Percentiles rank a stretch among this genome's conserved stretches.
These are phyloP conservation scores for Pseudozyma tsukubaensis DNA, from an alignment of 1,284 basidiomycete genomes.

Conservation along the genomic window DNA sequence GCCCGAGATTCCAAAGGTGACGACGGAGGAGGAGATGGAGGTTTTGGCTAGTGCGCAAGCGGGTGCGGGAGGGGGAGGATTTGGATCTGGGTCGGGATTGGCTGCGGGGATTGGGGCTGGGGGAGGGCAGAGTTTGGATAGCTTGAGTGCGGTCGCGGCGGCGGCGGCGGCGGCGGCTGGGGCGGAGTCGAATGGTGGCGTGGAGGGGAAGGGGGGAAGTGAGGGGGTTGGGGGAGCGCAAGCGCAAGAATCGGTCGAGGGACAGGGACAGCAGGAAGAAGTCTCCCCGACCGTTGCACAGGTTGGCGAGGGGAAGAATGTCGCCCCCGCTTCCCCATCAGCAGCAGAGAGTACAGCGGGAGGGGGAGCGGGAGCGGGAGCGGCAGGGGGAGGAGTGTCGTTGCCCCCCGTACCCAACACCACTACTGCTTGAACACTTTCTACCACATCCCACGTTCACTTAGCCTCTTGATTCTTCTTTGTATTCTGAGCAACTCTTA, in stretches of 20 bases:
- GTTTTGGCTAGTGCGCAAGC: constrained; percentile 9
- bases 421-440: background rate
- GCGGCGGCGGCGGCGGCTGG: constrained; percentile 49
- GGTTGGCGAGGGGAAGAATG: too few species aligned
- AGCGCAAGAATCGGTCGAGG: background rate
- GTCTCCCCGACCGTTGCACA: background rate
- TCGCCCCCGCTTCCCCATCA: background rate
- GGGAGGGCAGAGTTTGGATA: constrained; percentile 49
- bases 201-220: background rate
- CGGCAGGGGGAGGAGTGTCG: background rate
- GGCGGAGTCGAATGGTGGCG: background rate
- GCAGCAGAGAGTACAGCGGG: background rate
- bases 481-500: background rate
- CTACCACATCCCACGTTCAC: background rate
- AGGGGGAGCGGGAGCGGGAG: too few species aligned
- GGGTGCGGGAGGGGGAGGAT: background rate
- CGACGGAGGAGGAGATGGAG: constrained; percentile 33
- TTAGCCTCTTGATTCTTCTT: background rate
- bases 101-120: background rate
- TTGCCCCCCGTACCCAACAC: constrained; percentile 1
- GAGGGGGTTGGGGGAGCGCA: background rate
- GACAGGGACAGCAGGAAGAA: background rate
- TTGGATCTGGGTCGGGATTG: background rate
- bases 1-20: constrained; percentile 30
- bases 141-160: constrained; percentile 56